Percentiles rank a stretch among this genome's conserved stretches.
These are phyloP conservation scores for Cryptococcus wingfieldii DNA, from an alignment of 1,284 basidiomycete species.

Conservation along the genomic window DNA sequence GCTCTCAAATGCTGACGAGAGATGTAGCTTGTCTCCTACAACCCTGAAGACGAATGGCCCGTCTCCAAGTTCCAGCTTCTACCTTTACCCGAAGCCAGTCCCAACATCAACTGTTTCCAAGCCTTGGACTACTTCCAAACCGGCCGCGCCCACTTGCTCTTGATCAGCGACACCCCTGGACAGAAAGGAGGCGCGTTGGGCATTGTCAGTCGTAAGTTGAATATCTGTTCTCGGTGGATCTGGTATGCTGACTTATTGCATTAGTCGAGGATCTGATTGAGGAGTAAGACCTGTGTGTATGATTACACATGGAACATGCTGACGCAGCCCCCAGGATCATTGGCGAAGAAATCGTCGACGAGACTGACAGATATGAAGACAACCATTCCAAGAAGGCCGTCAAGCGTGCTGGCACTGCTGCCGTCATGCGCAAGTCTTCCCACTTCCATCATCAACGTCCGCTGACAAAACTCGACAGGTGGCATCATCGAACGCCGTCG, in stretches of 20 bases:
- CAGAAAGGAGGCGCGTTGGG: conserved; percentile 73
- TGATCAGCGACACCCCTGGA: conserved; percentile 81
- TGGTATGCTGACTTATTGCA: background rate
- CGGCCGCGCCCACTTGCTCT: conserved; percentile 84
- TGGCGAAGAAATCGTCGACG: conserved; percentile 60
- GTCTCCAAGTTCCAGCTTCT: conserved; percentile 70
- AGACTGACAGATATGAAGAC: conserved; percentile 81
- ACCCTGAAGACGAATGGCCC: conserved; percentile 71
- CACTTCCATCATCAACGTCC: background rate
- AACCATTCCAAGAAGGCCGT: conserved; percentile 72
- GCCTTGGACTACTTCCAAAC: conserved; percentile 71
- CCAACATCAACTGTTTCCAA: conserved; percentile 74
- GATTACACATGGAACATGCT: conserved; percentile 2
- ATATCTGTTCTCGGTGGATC: background rate
- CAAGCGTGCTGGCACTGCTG: conserved; percentile 64
- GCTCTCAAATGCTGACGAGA: background rate
- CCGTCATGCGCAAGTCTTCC: conserved; percentile 61
- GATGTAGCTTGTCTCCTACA: conserved; percentile 78
- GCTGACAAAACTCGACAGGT: conserved; percentile 21
- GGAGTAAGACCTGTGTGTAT: conserved; percentile 30
- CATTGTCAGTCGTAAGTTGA: conserved; percentile 57
- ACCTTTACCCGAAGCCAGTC: conserved; percentile 85
- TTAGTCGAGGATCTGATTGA: conserved; percentile 50
- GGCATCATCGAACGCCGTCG: conserved; percentile 50
- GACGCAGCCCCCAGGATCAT: conserved; percentile 42